Base-by-base conservation (phyloP, 192 early-diverging fungal species). In the Entrophospora sp. region DNA sequence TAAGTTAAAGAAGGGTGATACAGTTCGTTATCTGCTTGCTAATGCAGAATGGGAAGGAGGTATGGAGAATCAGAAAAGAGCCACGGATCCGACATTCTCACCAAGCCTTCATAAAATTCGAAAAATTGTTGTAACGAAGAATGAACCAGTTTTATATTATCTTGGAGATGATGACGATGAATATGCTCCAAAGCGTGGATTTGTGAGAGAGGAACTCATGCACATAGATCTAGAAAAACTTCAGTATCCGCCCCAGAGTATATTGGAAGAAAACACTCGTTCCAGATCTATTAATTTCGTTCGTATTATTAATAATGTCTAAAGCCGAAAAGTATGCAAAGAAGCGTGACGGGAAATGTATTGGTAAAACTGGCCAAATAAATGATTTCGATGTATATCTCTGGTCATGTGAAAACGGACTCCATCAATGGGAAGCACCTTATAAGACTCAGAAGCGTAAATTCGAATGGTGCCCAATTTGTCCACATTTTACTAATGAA, bases 301-400 rank as follows among this genome's bases (percentile, higher is more conserved):
- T n/a, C n/a, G n/a, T n/a, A n/a, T n/a, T n/a, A n/a, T 9, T 9
- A 9, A 51, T 10, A 51, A 51, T 51, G 20, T 5, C 20, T 51
- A 51, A 51, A 18, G 53, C 31, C 31, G 1, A 57, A 34, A 9
- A 28, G 13, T 57, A 57, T 57, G 32, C 53, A 2, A 9, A 35
- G 31, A 57, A 34, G 31, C 53, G 32, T 32, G 34, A 8, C 20
- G 53, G 53, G 12, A 0, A 57, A 32, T 57, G 53, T 34, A 9
- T 57, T 57, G 53, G 16, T n/a, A 57, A 57, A 35, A 57, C 53
- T 18, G 31, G 53, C 1, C 53, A 57, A 57, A 57, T 57, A 57
- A 57, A 57, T 57, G 53, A 20, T 30, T 30, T n/a, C 9, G 16
- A 51, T 51, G 8, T 51, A 51, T 51, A 51, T 51, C 48, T 51